These are phyloP conservation scores for Paramarasmius palmivorus DNA, from an alignment of 1,284 basidiomycete genomes.

Conservation along the genomic window DNA sequence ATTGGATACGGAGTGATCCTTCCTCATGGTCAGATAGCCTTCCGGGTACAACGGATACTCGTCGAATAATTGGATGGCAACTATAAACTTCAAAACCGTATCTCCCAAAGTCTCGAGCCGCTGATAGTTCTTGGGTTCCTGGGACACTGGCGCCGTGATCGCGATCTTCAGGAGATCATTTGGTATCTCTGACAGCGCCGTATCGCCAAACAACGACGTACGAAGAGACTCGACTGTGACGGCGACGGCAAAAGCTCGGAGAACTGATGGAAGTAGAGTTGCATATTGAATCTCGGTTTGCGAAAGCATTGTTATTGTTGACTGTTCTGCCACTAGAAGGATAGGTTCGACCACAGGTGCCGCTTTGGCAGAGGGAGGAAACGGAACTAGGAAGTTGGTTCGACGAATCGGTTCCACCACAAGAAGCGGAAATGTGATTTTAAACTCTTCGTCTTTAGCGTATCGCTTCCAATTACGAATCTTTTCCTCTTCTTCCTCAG, in stretches of 20 bases:
- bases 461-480: constrained; percentile 34
- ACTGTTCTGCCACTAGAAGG: constrained; percentile 43
- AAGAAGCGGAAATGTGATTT: constrained; percentile 60
- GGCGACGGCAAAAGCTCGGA: constrained; percentile 56
- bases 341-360: constrained; percentile 26
- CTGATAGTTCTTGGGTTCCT: constrained; percentile 68
- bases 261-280: constrained; percentile 60
- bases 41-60: constrained; percentile 76
- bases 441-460: constrained; percentile 10
- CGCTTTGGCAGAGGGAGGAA: constrained; percentile 37
- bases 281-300: constrained; percentile 52
- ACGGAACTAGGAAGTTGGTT: constrained; percentile 52
- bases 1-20: constrained; percentile 79
- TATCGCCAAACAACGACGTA: constrained; percentile 18
- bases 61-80: constrained; percentile 64
- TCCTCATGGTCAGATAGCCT: constrained; percentile 68
- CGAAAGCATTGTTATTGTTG: constrained; percentile 52
- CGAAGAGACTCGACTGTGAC: constrained; percentile 50
- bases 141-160: constrained; percentile 59
- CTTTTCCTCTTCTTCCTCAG: constrained; percentile 49
- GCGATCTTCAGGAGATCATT: constrained; percentile 50
- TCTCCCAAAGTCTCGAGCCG: constrained; percentile 82
- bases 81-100: constrained; percentile 72
- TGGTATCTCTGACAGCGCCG: constrained; percentile 45
- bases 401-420: constrained; percentile 51